A percentile compares a stretch with the other conserved stretches of the same genome.
Evolutionary conservation across 2,329 filamentous ascomycete species (phyloP).

Genomic region (Aciculosporium take): DNA sequence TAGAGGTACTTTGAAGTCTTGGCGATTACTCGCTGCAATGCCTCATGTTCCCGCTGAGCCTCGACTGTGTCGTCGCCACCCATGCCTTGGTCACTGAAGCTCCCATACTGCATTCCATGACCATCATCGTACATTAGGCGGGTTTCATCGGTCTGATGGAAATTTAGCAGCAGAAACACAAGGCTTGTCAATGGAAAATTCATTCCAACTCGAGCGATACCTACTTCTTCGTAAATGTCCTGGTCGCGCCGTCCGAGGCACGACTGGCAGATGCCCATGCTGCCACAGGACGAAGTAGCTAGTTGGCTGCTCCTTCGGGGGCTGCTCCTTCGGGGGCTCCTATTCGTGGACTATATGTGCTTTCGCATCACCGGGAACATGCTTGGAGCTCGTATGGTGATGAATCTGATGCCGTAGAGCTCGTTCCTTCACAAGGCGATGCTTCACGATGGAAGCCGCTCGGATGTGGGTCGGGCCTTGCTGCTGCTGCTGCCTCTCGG

Average conservation of each 20-base stretch:
- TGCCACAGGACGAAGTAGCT: conserved; percentile 4
- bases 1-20: conserved; percentile 46
- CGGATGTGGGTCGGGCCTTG: background rate
- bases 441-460: background rate
- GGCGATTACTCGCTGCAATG: conserved; percentile 47
- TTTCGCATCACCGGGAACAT: conserved; percentile 6
- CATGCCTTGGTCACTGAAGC: conserved; percentile 42
- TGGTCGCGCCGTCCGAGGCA: conserved; percentile 40
- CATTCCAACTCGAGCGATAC: conserved; percentile 7
- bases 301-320: background rate
- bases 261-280: conserved; percentile 48
- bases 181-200: background rate
- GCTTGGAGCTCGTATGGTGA: background rate
- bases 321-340: background rate
- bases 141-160: conserved; percentile 41
- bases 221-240: conserved; percentile 41
- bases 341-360: background rate
- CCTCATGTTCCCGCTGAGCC: conserved; percentile 49
- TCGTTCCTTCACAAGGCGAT: background rate
- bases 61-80: conserved; percentile 45
- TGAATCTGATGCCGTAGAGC: background rate
- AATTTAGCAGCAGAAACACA: conserved; percentile 1
- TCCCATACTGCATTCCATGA: conserved; percentile 45
- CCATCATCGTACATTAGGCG: conserved; percentile 47
- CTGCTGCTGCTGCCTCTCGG: background rate